A percentile compares a stretch with the other conserved stretches of the same genome.
phyloP scores from a whole-genome alignment of 108 stramenopile genomes.

The Nannochloropsis oceanica region DNA sequence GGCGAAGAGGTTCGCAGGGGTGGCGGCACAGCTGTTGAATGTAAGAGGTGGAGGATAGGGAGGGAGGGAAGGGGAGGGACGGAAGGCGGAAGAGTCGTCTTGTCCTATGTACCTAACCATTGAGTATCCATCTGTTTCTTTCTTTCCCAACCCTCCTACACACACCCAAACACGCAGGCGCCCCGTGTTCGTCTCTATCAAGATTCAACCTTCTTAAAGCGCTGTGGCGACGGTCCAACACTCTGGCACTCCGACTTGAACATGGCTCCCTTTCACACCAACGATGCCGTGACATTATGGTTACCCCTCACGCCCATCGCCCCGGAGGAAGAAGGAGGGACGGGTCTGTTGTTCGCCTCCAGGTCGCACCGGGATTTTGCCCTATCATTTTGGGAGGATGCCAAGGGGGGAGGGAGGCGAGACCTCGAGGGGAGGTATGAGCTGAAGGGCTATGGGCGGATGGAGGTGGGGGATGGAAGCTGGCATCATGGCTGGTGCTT shows the following conservation, averaged over 20 bases:
- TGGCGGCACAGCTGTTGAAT: slow-evolving; percentile 14
- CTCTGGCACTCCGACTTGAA: slow-evolving; percentile 32
- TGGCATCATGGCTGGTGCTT: slow-evolving; percentile 40
- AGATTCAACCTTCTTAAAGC: slow-evolving; percentile 32
- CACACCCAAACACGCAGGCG: neutral
- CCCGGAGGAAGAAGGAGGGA: slow-evolving; percentile 23
- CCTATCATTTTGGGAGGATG: slow-evolving; percentile 28
- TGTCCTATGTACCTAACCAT: neutral
- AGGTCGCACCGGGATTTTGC: slow-evolving; percentile 33
- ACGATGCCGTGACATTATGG: slow-evolving; percentile 34
- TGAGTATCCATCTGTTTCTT: slow-evolving; percentile 1
- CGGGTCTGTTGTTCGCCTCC: slow-evolving; percentile 2
- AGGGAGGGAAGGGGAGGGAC: neutral
- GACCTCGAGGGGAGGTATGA: slow-evolving; percentile 26
- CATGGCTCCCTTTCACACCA: slow-evolving; percentile 34
- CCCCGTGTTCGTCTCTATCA: slow-evolving; percentile 8
- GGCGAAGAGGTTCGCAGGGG: neutral
- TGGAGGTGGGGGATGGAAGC: slow-evolving; percentile 18
- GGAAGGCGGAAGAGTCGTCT: neutral
- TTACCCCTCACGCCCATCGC: slow-evolving; percentile 13
- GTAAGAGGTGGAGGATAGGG: neutral
- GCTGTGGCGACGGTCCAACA: slow-evolving; percentile 27
- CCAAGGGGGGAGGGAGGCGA: neutral
- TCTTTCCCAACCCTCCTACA: neutral
- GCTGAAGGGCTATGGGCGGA: neutral